Evolutionary conservation across 1,284 basidiomycete genomes (phyloP).

Genomic region (Cutaneotrichosporon mucoides): DNA sequence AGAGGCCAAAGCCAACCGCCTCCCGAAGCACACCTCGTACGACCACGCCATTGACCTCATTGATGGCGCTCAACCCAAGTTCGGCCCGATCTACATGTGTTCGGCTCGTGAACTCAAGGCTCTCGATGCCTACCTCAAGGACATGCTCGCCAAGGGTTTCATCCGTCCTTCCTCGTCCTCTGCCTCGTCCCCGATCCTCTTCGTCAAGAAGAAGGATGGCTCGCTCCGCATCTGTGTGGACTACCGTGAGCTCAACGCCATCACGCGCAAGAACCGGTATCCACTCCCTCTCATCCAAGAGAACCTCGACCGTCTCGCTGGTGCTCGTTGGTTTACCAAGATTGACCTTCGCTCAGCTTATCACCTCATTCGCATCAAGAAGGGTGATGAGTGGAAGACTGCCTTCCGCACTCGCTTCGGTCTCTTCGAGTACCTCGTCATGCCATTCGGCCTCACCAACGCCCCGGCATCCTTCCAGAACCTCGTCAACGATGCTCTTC

Average conservation of each 20-base stretch:
- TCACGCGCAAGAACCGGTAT: conserved; percentile 48
- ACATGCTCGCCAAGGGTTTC: conserved; percentile 46
- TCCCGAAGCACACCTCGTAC: neutral
- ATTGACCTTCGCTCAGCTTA: conserved; percentile 40
- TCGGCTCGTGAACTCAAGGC: conserved; percentile 45
- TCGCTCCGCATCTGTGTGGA: conserved; percentile 50
- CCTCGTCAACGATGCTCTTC: conserved; percentile 34
- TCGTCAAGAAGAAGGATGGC: conserved; percentile 54
- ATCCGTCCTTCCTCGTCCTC: conserved; percentile 37
- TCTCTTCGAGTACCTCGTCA: conserved; percentile 47
- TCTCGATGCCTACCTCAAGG: conserved; percentile 48
- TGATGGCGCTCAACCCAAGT: conserved; percentile 36
- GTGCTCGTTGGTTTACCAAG: conserved; percentile 36
- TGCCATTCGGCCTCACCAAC: conserved; percentile 52
- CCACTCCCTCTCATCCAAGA: conserved; percentile 29
- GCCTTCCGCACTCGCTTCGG: conserved; percentile 45
- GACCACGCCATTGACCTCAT: conserved; percentile 16
- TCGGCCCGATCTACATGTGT: conserved; percentile 46
- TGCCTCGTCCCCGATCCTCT: conserved; percentile 50
- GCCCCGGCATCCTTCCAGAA: conserved; percentile 47
- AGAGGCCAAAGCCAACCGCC: neutral
- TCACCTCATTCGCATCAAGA: conserved; percentile 34
- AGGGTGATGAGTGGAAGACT: conserved; percentile 46
- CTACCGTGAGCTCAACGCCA: conserved; percentile 51
- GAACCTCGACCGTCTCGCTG: conserved; percentile 36